phyloP scores from a whole-genome alignment of 2,329 filamentous ascomycete species.

The Colletotrichum salicis region DNA sequence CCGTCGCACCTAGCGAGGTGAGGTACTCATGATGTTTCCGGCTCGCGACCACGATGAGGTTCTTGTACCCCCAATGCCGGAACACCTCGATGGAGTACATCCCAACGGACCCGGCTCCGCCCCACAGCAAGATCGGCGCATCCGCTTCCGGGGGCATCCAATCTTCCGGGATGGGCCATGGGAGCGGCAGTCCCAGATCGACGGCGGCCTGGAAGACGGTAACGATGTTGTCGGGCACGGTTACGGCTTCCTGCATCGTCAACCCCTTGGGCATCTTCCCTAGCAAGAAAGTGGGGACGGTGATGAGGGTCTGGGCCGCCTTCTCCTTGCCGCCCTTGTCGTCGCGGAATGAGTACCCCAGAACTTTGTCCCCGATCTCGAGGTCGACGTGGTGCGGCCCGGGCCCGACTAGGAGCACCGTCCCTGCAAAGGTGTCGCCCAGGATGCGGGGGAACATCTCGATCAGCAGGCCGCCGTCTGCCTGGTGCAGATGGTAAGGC shows the following conservation, averaged over 20 bases:
- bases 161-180: constrained; percentile 63
- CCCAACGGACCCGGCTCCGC: constrained; percentile 63
- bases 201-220: constrained; percentile 67
- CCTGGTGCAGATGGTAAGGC: constrained; percentile 70
- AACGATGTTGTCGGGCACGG: constrained; percentile 67
- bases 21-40: constrained; percentile 56
- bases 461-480: constrained; percentile 68
- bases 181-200: constrained; percentile 64
- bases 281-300: constrained; percentile 60
- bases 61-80: constrained; percentile 61
- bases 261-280: constrained; percentile 56
- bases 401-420: constrained; percentile 61
- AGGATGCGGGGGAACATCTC: constrained; percentile 58
- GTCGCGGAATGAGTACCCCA: constrained; percentile 62
- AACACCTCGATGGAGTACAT: constrained; percentile 62
- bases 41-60: constrained; percentile 61
- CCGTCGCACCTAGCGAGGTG: constrained; percentile 54
- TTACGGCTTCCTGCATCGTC: constrained; percentile 58
- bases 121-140: constrained; percentile 61
- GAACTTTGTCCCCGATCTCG: constrained; percentile 64
- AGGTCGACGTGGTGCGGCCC: constrained; percentile 46
- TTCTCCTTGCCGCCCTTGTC: constrained; percentile 58
- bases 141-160: constrained; percentile 50
- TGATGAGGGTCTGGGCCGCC: constrained; percentile 66
- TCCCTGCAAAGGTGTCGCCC: constrained; percentile 63